Evolutionary conservation across 495 filamentous ascomycete genomes (phyloP).

Genomic region (Penicillium goetzii): DNA sequence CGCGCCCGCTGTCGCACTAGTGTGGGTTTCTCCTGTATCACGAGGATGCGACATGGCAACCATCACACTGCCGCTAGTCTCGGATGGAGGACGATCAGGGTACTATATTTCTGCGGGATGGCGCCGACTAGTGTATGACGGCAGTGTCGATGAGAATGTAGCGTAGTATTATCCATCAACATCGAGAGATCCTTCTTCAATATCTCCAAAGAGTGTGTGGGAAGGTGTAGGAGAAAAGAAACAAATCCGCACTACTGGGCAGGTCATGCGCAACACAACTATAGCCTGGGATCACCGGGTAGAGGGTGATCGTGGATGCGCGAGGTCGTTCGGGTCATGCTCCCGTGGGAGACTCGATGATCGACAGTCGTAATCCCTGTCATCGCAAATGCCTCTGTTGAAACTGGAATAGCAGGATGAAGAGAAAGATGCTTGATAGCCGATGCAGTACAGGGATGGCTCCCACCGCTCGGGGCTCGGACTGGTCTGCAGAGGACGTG

Average conservation of each 20-base stretch:
- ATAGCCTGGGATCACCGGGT: constrained; percentile 24
- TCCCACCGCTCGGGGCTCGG: not conserved
- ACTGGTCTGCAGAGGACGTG: not conserved
- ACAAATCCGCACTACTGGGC: constrained; percentile 6
- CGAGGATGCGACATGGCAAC: constrained; percentile 17
- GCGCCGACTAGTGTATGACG: constrained; percentile 10
- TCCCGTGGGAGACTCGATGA: not conserved
- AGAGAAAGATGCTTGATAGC: not conserved
- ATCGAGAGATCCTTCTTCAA: not conserved
- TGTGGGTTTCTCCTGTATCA: constrained; percentile 20
- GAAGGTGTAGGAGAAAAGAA: no score
- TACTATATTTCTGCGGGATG: not conserved
- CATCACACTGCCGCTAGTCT: constrained; percentile 6
- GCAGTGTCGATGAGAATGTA: not conserved
- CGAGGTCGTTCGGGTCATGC: constrained; percentile 23
- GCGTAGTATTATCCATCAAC: not conserved
- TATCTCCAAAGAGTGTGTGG: not conserved
- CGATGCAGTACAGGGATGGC: not conserved
- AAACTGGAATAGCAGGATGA: not conserved
- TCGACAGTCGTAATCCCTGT: constrained; percentile 6
- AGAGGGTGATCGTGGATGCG: constrained; percentile 19
- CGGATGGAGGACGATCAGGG: not conserved
- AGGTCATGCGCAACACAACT: constrained; percentile 30
- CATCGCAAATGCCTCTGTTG: not conserved
- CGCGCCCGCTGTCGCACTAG: constrained; percentile 5